Conservation (phyloP, 1,139 yeast genomes). For the Pichia sp. region DNA sequence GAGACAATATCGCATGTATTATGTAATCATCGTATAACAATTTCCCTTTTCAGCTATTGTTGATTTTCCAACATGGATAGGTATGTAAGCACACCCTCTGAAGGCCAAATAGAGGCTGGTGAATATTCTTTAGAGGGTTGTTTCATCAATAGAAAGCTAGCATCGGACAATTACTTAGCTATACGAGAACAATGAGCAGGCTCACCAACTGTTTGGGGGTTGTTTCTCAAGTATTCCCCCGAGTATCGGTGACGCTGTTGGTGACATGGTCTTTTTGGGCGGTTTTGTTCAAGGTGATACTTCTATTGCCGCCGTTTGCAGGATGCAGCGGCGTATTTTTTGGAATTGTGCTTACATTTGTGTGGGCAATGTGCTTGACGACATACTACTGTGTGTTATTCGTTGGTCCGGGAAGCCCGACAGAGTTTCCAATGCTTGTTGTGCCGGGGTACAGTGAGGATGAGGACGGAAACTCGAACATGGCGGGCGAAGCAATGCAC, state of each 20-base stretch:
- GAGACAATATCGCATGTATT: background rate
- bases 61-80: background rate
- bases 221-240: constrained; percentile 55
- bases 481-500: constrained; percentile 18
- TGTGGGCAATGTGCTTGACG: background rate
- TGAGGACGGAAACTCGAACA: constrained; percentile 31
- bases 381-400: constrained; percentile 4
- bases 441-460: constrained; percentile 23
- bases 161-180: background rate
- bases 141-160: too few relatives aligned
- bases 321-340: background rate
- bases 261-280: constrained; percentile 59
- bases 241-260: constrained; percentile 46
- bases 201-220: constrained; percentile 15
- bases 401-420: constrained; percentile 12
- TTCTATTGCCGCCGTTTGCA: constrained; percentile 10
- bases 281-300: constrained; percentile 24
- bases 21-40: constrained; percentile 22
- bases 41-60: constrained; percentile 34
- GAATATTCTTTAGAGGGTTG: background rate
- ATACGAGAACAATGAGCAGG: background rate
- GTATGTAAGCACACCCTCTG: background rate
- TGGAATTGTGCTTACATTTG: background rate
- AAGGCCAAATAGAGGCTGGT: background rate
- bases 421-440: constrained; percentile 10